Conservation (phyloP, 129 eudicot genomes). For the Artemisia annua region DNA sequence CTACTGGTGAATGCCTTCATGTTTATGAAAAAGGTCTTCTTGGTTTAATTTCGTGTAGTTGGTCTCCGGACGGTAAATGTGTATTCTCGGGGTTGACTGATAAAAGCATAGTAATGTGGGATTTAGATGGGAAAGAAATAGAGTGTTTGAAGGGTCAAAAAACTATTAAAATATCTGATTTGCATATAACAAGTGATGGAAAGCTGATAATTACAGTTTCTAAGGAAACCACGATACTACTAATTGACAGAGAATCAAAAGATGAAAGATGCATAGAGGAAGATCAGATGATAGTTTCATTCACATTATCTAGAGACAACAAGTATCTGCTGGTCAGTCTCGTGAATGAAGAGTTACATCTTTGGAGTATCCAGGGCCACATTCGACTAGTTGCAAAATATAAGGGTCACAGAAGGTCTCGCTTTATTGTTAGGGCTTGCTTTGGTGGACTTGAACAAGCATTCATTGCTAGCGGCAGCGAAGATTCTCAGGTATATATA, state of each 20-base stretch:
- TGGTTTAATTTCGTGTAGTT: slow-evolving; percentile 69
- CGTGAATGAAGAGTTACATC: slow-evolving; percentile 80
- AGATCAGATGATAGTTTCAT: slow-evolving; percentile 72
- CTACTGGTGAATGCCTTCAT: slow-evolving; percentile 78
- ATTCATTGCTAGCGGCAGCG: slow-evolving; percentile 93
- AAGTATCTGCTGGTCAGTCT: slow-evolving; percentile 71
- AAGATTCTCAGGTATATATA: slow-evolving; percentile 81
- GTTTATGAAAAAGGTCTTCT: slow-evolving; percentile 62
- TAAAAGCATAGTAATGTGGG: slow-evolving; percentile 81
- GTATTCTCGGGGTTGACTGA: slow-evolving; percentile 66
- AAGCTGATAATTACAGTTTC: slow-evolving; percentile 52
- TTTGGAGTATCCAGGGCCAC: slow-evolving; percentile 76
- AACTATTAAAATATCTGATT: slow-evolving; percentile 58
- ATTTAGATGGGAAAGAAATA: slow-evolving; percentile 74
- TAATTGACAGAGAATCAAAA: slow-evolving; percentile 72
- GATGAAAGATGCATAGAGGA: slow-evolving; percentile 69
- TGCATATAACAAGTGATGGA: slow-evolving; percentile 63
- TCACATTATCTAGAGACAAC: slow-evolving; percentile 67
- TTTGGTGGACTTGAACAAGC: slow-evolving; percentile 93
- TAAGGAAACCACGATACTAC: slow-evolving; percentile 49
- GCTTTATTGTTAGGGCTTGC: slow-evolving; percentile 81
- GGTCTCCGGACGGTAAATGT: slow-evolving; percentile 74
- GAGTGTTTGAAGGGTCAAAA: slow-evolving; percentile 77
- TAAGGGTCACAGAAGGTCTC: slow-evolving; percentile 84
- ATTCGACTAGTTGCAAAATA: slow-evolving; percentile 57